Evolutionary conservation across 2,329 filamentous ascomycete genomes (phyloP).

Genomic region (Sporothrix phasma): DNA sequence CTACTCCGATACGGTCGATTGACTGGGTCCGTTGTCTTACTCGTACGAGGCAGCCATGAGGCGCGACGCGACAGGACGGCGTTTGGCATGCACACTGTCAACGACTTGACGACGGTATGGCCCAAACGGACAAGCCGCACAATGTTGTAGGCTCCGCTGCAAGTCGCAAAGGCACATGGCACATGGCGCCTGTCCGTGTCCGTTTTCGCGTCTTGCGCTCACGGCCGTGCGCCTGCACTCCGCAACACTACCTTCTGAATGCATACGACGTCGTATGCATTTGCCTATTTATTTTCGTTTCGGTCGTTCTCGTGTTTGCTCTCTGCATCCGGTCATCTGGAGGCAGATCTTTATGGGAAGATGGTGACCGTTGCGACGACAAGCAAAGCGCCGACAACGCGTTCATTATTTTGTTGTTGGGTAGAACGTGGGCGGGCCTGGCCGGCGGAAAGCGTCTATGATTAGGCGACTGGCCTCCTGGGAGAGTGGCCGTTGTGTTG

Average conservation of each 20-base stretch:
- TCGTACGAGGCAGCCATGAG: not conserved
- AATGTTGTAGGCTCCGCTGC: not conserved
- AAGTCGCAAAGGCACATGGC: not conserved
- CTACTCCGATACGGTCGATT: not conserved
- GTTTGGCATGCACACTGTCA: not conserved
- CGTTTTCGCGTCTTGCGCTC: not conserved
- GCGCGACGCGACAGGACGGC: not conserved
- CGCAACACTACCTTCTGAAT: not conserved
- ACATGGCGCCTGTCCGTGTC: conserved; percentile 1
- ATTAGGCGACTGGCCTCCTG: conserved; percentile 5
- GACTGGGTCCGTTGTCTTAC: not conserved
- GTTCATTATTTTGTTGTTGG: not conserved
- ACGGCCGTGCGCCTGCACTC: not conserved
- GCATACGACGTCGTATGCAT: no score
- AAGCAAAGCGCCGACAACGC: not conserved
- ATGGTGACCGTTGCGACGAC: no score
- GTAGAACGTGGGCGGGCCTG: conserved; percentile 8
- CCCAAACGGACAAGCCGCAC: not conserved
- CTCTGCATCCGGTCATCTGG: not conserved
- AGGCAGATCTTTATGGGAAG: no score
- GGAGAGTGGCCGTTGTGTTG: not conserved
- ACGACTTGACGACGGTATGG: not conserved
- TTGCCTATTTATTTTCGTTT: no score
- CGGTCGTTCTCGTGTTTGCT: not conserved
- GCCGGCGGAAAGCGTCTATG: not conserved